Percentiles rank a stretch among this genome's conserved stretches.
Conservation (phyloP, 2,329 filamentous ascomycete species). For the Rhynchosporium agropyri region DNA sequence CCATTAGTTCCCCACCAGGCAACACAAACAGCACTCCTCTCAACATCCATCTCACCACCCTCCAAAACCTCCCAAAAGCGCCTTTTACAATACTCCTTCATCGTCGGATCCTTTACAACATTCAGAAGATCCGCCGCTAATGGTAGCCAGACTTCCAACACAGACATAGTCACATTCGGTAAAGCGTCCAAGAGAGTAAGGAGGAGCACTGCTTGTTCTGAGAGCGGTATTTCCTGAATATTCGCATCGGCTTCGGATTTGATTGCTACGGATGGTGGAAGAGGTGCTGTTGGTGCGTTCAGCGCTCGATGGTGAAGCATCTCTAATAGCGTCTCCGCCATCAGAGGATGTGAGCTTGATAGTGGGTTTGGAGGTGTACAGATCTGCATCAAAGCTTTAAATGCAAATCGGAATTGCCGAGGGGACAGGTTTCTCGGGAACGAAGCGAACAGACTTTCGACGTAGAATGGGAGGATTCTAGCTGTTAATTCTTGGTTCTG, state of each 20-base stretch:
- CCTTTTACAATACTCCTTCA: conserved; percentile 59
- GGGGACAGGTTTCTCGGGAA: conserved; percentile 68
- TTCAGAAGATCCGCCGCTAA: conserved; percentile 62
- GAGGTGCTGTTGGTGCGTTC: conserved; percentile 52
- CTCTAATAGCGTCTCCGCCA: conserved; percentile 67
- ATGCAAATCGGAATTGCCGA: conserved; percentile 70
- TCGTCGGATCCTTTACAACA: conserved; percentile 53
- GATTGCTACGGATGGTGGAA: conserved; percentile 39
- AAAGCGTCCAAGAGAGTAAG: conserved; percentile 68
- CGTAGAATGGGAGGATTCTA: conserved; percentile 67
- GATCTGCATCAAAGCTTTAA: conserved; percentile 68
- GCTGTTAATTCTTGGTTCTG: conserved; percentile 62
- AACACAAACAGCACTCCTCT: conserved; percentile 65
- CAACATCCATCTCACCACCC: conserved; percentile 71
- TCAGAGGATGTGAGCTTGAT: conserved; percentile 61
- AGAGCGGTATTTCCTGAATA: conserved; percentile 46
- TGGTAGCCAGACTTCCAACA: conserved; percentile 68
- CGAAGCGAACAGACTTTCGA: conserved; percentile 66
- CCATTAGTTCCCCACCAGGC: conserved; percentile 67
- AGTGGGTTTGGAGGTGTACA: conserved; percentile 66
- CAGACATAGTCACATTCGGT: conserved; percentile 58
- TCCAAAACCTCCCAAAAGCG: conserved; percentile 68
- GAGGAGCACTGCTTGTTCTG: conserved; percentile 64
- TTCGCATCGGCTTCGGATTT: conserved; percentile 39
- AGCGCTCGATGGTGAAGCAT: conserved; percentile 62